These are phyloP conservation scores for Solanum rostratum DNA, from an alignment of 257 asterid genomes.

Conservation along the genomic window DNA sequence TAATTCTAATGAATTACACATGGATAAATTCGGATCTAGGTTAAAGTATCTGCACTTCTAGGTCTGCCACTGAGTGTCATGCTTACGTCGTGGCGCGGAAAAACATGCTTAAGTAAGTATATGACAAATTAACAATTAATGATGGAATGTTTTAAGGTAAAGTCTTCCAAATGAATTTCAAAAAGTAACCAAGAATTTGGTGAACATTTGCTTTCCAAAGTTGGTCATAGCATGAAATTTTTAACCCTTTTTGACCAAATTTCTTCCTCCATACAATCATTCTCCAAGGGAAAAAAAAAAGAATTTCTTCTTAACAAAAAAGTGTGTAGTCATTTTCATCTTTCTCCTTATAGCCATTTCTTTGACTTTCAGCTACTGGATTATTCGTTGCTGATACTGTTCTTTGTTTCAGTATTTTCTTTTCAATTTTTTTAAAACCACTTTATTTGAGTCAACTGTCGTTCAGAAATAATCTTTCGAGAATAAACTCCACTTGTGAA, in stretches of 20 bases:
- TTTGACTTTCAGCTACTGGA: background rate
- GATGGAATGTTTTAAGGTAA: background rate
- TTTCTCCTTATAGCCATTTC: background rate
- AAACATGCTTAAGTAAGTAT: background rate
- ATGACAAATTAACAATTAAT: background rate
- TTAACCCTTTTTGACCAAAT: background rate
- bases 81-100: background rate
- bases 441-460: fast-evolving
- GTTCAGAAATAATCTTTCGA: fast-evolving
- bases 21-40: background rate
- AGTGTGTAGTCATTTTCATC: background rate
- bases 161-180: background rate
- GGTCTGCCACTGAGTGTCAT: background rate
- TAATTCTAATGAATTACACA: too few relatives aligned
- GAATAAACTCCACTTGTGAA: too few relatives aligned
- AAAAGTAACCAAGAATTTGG: background rate
- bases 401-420: background rate
- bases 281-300: background rate
- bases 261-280: background rate
- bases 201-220: background rate
- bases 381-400: background rate
- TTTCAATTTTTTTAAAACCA: background rate
- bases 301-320: background rate
- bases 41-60: too few relatives aligned
- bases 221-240: background rate